These are phyloP conservation scores for Colletotrichum horii DNA, from an alignment of 2,329 filamentous ascomycete genomes.

Conservation along the genomic window DNA sequence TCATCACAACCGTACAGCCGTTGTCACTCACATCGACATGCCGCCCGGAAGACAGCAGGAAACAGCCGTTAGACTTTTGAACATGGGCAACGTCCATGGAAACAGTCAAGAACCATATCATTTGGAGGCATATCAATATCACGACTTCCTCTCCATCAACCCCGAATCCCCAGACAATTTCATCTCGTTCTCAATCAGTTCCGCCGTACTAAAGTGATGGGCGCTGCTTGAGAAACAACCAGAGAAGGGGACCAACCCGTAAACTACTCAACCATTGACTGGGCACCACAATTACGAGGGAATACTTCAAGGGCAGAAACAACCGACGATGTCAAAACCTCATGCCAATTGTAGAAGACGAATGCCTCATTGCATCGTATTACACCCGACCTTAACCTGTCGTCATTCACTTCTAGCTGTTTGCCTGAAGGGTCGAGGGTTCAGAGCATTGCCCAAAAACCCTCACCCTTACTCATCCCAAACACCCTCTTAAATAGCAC, in stretches of 20 bases:
- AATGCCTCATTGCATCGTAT: neutral
- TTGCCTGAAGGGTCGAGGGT: too few species aligned
- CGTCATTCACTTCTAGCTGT: too few species aligned
- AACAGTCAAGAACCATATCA: neutral
- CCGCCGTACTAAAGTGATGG: too few species aligned
- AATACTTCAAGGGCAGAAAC: neutral
- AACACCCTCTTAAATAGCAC: neutral
- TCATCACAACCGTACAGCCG: neutral
- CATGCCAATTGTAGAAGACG: too few species aligned
- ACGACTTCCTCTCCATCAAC: neutral
- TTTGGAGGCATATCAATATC: neutral
- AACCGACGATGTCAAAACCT: neutral
- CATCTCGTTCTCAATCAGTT: too few species aligned
- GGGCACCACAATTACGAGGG: rapidly evolving
- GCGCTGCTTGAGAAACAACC: too few species aligned
- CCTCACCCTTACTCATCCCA: too few species aligned
- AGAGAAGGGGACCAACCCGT: rapidly evolving
- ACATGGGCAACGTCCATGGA: neutral
- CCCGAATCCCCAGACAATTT: too few species aligned
- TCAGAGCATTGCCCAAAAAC: too few species aligned
- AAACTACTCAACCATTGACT: neutral
- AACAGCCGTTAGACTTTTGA: neutral
- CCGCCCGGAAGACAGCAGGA: neutral
- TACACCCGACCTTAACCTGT: too few species aligned
- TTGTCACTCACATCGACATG: rapidly evolving